These are phyloP conservation scores for Mortierella sp. DNA, from an alignment of 371 early-diverging fungal genomes.

Conservation along the genomic window DNA sequence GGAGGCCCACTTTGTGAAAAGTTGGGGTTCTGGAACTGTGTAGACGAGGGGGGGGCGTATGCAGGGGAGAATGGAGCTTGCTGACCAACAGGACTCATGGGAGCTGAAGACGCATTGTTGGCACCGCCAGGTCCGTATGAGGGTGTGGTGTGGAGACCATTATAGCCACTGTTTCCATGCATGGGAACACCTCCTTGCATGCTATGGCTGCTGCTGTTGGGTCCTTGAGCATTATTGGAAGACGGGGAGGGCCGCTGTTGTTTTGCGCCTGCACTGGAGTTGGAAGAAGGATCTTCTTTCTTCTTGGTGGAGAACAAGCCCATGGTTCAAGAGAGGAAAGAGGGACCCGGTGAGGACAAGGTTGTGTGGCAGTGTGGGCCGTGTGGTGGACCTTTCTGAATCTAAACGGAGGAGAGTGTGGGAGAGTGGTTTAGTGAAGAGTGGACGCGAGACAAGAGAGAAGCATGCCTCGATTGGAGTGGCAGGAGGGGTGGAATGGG, in stretches of 20 bases:
- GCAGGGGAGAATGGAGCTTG: background rate
- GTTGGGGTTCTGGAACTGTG: conserved; percentile 3
- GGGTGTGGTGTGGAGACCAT: conserved; percentile 2
- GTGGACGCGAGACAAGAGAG: background rate
- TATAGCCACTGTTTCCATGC: conserved; percentile 1
- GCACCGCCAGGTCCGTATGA: conserved; percentile 1
- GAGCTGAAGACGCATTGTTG: conserved; percentile 20
- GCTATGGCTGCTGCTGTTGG: conserved; percentile 14
- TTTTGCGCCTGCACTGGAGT: background rate
- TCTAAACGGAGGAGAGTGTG: background rate
- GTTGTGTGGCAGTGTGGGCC: background rate
- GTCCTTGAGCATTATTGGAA: conserved; percentile 29
- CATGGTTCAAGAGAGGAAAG: conserved; percentile 7
- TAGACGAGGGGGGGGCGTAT: conserved; percentile 27
- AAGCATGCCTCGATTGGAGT: conserved; percentile 1
- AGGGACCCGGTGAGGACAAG: background rate
- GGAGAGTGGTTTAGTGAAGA: background rate
- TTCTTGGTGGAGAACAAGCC: conserved; percentile 34
- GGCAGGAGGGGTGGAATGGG: background rate
- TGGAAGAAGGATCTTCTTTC: conserved; percentile 25
- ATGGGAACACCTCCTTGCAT: conserved; percentile 16
- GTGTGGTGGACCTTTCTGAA: background rate
- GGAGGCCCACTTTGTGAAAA: conserved; percentile 1
- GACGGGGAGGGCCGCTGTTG: conserved; percentile 48
- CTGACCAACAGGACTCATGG: conserved; percentile 26